Evolutionary conservation across 495 filamentous ascomycete species (phyloP), one percentile per base, ranked within the genome.

Genomic region (Copromyces sp.): DNA sequence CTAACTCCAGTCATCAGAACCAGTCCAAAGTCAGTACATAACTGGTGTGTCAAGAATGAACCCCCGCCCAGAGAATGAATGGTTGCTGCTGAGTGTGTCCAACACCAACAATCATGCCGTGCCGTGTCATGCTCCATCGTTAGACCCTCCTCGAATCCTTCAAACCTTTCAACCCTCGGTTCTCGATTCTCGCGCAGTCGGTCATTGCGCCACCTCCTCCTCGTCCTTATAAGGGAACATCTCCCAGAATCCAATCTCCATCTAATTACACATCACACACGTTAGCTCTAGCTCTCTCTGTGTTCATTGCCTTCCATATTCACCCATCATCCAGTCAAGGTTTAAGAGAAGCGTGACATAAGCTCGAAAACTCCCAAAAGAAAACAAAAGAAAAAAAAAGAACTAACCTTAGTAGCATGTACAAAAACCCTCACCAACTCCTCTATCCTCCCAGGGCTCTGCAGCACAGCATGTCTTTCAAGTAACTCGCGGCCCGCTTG

Each of bases 161-260:
- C 44, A 5, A 20, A 47, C n/a, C 41, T n/a, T 17, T n/a, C 17
- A 44, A 44, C 17, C 42, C n/a, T 53, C 14, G 16, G 35, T 12
- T 65, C 6, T 65, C 40, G 16, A 35, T 20, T 3, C 17, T 14
- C 69, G 16, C 17, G 35, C 7, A 20, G 11, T 20, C 29, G 69
- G 9, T 44, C 32, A 70, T 47, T 68, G 16, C 9, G 20, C 29
- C 69, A 3, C 8, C 53, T 8, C 29, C 53, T 8, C 29, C 53
- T 14, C 29, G 45, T 53, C 68, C 17, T 32, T 40, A 8, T 69
- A 53, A 14, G 44, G 38, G 68, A 75, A 84, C 92, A 96, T 95
- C 69, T 94, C 89, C 94, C 94, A 96, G 81, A 97, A 96, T 2
- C 87, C 90, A 75, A 90, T 90, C 81, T 97, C 94, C 87, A 97